These are phyloP conservation scores for Calonectria crousiana DNA, from an alignment of 2,329 filamentous ascomycete genomes.

Conservation along the genomic window DNA sequence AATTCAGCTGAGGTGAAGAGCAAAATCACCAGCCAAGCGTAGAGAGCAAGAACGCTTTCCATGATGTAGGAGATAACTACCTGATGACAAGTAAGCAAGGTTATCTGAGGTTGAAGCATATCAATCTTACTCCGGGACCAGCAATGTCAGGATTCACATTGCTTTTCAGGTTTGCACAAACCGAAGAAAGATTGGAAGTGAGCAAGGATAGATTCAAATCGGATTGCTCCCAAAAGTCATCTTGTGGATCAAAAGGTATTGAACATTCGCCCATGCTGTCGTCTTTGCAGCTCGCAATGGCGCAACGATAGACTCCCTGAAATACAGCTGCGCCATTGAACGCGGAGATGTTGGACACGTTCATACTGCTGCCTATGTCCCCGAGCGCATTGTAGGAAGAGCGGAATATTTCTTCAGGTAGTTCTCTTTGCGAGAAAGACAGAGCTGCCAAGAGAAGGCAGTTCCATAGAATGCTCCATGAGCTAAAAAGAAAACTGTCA, in stretches of 20 bases:
- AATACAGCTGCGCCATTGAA: background rate
- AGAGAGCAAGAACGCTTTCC: background rate
- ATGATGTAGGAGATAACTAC: slow-evolving; percentile 1
- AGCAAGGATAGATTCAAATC: background rate
- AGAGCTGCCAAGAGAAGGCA: background rate
- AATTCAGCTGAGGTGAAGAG: background rate
- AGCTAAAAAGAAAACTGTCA: background rate
- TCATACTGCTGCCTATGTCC: background rate
- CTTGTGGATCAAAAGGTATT: background rate
- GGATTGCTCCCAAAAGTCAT: background rate
- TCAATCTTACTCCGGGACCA: background rate
- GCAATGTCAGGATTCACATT: background rate
- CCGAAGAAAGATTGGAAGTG: background rate
- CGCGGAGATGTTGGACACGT: background rate
- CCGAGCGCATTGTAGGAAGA: background rate
- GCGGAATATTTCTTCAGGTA: background rate
- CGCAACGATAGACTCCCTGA: background rate
- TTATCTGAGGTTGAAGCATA: background rate
- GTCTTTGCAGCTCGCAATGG: background rate
- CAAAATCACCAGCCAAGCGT: background rate
- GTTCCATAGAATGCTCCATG: background rate
- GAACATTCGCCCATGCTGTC: background rate
- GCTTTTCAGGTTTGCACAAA: background rate
- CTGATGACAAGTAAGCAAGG: background rate
- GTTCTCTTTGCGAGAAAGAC: background rate